Percentiles rank a stretch among this genome's conserved stretches.
phyloP scores from a whole-genome alignment of 108 stramenopile genomes.

The Pseudonitzschia delicatissima region DNA sequence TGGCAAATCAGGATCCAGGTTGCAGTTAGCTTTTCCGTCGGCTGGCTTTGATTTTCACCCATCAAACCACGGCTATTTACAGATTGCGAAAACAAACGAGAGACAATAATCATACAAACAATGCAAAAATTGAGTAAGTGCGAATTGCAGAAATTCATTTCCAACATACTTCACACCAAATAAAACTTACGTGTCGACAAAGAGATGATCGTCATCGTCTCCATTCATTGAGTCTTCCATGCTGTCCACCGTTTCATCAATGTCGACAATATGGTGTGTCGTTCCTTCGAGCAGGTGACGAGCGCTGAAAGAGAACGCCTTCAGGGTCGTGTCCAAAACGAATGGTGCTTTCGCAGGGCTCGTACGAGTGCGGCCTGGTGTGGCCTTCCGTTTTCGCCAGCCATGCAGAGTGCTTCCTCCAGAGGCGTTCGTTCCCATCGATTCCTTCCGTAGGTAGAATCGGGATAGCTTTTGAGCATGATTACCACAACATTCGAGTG shows the following conservation, averaged over 20 bases:
- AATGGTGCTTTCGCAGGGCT: constrained; percentile 77
- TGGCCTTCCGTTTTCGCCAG: constrained; percentile 84
- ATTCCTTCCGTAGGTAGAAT: constrained; percentile 84
- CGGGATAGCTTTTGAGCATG: constrained; percentile 75
- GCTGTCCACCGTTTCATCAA: constrained; percentile 38
- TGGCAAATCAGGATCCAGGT: constrained; percentile 41
- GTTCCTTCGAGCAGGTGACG: constrained; percentile 18
- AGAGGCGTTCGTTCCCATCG: constrained; percentile 85
- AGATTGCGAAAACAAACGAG: neutral
- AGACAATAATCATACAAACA: neutral
- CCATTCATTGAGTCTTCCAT: constrained; percentile 28
- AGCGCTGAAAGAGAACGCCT: constrained; percentile 37
- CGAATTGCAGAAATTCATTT: too few relatives aligned
- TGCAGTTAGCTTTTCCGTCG: too few relatives aligned
- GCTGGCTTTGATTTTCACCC: constrained; percentile 26
- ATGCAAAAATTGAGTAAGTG: neutral
- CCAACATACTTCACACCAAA: neutral
- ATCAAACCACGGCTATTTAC: neutral
- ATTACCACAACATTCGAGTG: constrained; percentile 71
- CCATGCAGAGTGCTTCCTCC: constrained; percentile 88
- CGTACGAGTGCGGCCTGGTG: constrained; percentile 80
- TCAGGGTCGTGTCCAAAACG: constrained; percentile 73
- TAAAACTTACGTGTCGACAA: constrained; percentile 6
- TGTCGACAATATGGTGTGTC: constrained; percentile 36
- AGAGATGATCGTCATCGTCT: constrained; percentile 8